These are phyloP conservation scores for Syzygium oleosum DNA, from an alignment of 345 rosid species.

Conservation along the genomic window DNA sequence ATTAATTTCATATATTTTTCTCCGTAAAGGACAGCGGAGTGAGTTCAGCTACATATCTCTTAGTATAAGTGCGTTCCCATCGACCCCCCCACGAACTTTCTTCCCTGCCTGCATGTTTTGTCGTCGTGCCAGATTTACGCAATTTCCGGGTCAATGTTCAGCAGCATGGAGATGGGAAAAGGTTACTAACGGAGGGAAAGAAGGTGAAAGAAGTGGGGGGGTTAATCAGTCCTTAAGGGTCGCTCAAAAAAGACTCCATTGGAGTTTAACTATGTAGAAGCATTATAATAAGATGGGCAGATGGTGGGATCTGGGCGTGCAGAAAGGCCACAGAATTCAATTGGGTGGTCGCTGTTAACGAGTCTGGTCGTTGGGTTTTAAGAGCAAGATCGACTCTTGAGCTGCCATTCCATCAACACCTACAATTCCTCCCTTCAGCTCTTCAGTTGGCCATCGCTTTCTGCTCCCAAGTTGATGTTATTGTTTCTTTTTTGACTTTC, in stretches of 20 bases:
- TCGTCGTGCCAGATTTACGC: background rate
- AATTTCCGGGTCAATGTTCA: background rate
- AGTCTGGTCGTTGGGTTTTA: background rate
- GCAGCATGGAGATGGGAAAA: background rate
- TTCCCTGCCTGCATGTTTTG: background rate
- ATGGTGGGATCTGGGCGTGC: background rate
- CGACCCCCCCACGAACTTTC: background rate
- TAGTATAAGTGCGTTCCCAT: background rate
- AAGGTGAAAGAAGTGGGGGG: background rate
- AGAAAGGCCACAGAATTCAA: background rate
- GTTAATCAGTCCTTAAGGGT: background rate
- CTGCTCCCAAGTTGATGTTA: background rate
- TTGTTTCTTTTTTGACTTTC: background rate
- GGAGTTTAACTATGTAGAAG: background rate
- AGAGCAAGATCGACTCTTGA: background rate
- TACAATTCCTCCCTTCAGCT: conserved; percentile 6
- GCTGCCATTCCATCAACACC: conserved; percentile 19
- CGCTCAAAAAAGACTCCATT: background rate
- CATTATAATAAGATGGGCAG: background rate
- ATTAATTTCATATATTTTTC: background rate
- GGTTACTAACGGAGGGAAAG: background rate
- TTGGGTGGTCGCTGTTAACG: background rate
- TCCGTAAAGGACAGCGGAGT: background rate
- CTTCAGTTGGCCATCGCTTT: background rate
- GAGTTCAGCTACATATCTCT: background rate